Evolutionary conservation across 2,329 filamentous ascomycete species (phyloP).

Genomic region (Pleomassaria siparia): DNA sequence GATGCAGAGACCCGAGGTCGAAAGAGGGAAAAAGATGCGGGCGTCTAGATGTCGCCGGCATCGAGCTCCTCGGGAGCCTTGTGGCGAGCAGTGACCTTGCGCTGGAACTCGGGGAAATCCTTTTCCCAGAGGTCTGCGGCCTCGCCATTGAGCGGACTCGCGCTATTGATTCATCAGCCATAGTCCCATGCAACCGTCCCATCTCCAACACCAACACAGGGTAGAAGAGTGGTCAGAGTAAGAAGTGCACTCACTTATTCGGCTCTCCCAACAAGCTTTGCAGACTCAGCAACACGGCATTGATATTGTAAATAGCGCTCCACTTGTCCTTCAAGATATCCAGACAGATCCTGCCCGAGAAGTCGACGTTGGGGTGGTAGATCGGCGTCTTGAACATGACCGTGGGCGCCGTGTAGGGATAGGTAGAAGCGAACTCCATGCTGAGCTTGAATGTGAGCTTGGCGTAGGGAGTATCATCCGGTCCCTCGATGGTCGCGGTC

Average conservation of each 20-base stretch:
- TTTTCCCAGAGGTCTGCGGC: conserved; percentile 96
- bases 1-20: not conserved
- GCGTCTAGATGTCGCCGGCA: conserved; percentile 8
- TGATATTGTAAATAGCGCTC: conserved; percentile 96
- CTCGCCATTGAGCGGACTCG: conserved; percentile 92
- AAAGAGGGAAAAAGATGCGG: not conserved
- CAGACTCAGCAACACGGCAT: conserved; percentile 87
- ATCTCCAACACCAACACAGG: not conserved
- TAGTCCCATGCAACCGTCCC: conserved; percentile 1
- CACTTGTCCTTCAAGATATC: conserved; percentile 99
- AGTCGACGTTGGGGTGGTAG: conserved; percentile 98
- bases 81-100: conserved; percentile 65
- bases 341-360: conserved; percentile 92
- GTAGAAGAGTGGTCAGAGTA: not conserved
- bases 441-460: conserved; percentile 87
- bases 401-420: conserved; percentile 86
- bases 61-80: conserved; percentile 51
- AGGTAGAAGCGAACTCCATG: conserved; percentile 87
- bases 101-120: conserved; percentile 83
- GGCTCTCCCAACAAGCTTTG: conserved; percentile 95
- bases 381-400: conserved; percentile 98
- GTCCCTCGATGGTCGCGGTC: conserved; percentile 92
- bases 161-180: conserved; percentile 54
- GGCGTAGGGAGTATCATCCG: conserved; percentile 87
- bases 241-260: conserved; percentile 87